Base-by-base conservation (phyloP, 768 basidiomycete species). In the Clitopilus hobsonii region DNA sequence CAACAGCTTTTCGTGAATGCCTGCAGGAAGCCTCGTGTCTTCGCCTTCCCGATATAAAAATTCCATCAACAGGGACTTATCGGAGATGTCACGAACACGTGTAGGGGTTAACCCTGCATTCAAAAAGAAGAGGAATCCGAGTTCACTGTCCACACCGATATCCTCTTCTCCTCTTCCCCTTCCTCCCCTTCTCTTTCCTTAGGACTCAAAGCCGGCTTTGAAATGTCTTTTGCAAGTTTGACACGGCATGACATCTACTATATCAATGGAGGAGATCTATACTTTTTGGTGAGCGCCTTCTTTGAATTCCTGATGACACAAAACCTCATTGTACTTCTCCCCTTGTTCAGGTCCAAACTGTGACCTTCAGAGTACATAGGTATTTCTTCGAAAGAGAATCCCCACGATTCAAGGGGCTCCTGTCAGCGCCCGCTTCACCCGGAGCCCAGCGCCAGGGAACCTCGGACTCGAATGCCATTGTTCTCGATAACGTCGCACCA, bases 321-420 rank as follows among this genome's bases (percentile, higher is more conserved):
- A 28, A n/a, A 28, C 22, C 71, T 36, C 69, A 67, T 26, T 71
- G 69, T 18, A 71, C 70, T 10, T 71, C 20, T 62, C 62, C 28
- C 45, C 24, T 51, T 32, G 45, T 27, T 48, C 59, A 84, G 83
- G 79, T 81, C 20, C 80, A 82, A 56, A 75, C 79, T 49, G 67
- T 71, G 28, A 68, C 79, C 3, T 85, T 81, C 61, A 71, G 78
- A 1, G 72, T 85, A 0, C 84, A 84, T 52, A 72, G 75, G 22
- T 80, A 78, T 45, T 82, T 84, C 38, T 82, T 85, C 52, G 74
- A 74, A 29, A 64, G 69, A 24, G 81, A 85, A 32, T 83, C 81
- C 0, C 54, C 68, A 0, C 72, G 69, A 45, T 84, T 84, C 67
- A 67, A 68, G 14, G 60, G 64, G 3, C 71, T 73, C 54, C 38